phyloP scores from a whole-genome alignment of 805 yeast species.

The Scheffersomyces spartinae region DNA sequence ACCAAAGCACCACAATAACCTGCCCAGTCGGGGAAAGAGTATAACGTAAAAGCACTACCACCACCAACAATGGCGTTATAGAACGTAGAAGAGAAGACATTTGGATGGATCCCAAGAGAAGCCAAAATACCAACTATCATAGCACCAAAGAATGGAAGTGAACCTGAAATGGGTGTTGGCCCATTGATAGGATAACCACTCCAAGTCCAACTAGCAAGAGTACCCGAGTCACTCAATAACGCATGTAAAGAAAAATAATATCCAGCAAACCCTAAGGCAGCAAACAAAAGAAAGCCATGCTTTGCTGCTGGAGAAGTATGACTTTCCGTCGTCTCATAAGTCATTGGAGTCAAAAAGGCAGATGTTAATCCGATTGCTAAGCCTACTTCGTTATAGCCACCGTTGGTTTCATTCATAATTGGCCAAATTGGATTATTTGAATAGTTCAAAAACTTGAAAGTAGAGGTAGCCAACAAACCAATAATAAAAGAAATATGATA shows the following conservation, averaged over 20 bases:
- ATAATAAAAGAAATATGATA: slow-evolving; percentile 47
- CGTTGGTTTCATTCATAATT: slow-evolving; percentile 71
- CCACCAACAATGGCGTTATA: slow-evolving; percentile 32
- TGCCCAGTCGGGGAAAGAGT: slow-evolving; percentile 48
- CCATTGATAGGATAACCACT: slow-evolving; percentile 83
- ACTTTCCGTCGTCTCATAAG: slow-evolving; percentile 8
- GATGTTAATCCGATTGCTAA: slow-evolving; percentile 49
- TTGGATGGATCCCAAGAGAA: slow-evolving; percentile 14
- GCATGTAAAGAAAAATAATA: slow-evolving; percentile 63
- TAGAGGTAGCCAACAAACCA: slow-evolving; percentile 66
- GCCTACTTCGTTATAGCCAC: slow-evolving; percentile 76
- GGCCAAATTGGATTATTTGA: slow-evolving; percentile 97
- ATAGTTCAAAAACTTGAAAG: slow-evolving; percentile 62
- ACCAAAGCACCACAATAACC: slow-evolving; percentile 67
- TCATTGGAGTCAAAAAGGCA: slow-evolving; percentile 49
- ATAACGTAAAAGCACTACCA: slow-evolving; percentile 40
- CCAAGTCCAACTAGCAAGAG: slow-evolving; percentile 93
- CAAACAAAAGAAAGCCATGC: slow-evolving; percentile 35
- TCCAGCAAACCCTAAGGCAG: slow-evolving; percentile 68
- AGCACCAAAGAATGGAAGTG: slow-evolving; percentile 50
- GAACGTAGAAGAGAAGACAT: slow-evolving; percentile 10
- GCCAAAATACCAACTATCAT: slow-evolving; percentile 41
- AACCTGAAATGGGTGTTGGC: slow-evolving; percentile 82
- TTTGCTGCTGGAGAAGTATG: slow-evolving; percentile 5
- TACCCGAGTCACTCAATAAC: slow-evolving; percentile 71